phyloP scores from a whole-genome alignment of 179 eudicot species.

The Beta macrorhiza region DNA sequence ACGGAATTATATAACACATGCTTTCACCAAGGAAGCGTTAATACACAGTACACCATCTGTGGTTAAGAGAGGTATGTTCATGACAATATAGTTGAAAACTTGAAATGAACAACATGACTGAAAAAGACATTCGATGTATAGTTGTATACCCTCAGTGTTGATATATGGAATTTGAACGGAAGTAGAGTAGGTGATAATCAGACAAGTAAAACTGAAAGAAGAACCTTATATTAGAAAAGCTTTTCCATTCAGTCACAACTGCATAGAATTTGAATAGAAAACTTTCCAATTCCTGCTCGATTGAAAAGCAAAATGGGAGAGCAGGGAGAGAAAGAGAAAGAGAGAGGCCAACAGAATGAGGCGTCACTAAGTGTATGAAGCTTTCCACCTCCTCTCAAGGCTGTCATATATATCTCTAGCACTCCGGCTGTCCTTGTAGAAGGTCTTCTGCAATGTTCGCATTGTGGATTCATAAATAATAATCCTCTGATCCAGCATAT shows the following conservation, averaged over 20 bases:
- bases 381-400: conserved; percentile 63
- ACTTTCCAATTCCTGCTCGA: conserved; percentile 21
- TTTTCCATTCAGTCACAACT: conserved; percentile 4
- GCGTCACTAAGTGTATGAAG: conserved; percentile 32
- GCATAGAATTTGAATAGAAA: background rate
- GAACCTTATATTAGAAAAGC: conserved; percentile 5
- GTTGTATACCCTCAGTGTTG: background rate
- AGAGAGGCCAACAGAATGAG: background rate
- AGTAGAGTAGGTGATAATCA: background rate
- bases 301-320: background rate
- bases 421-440: conserved; percentile 47
- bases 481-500: conserved; percentile 62
- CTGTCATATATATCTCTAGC: conserved; percentile 51
- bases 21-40: conserved; percentile 8
- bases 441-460: conserved; percentile 54
- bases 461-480: conserved; percentile 58
- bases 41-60: background rate
- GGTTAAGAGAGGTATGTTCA: conserved; percentile 10
- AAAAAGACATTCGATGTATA: conserved; percentile 2
- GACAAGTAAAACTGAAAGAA: background rate
- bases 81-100: background rate
- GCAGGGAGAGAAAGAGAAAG: background rate
- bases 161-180: background rate
- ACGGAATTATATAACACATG: background rate
- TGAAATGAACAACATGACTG: conserved; percentile 9